These are phyloP conservation scores for Austroboletus novae-zelandiae DNA, from an alignment of 1,284 basidiomycete species.

Conservation along the genomic window DNA sequence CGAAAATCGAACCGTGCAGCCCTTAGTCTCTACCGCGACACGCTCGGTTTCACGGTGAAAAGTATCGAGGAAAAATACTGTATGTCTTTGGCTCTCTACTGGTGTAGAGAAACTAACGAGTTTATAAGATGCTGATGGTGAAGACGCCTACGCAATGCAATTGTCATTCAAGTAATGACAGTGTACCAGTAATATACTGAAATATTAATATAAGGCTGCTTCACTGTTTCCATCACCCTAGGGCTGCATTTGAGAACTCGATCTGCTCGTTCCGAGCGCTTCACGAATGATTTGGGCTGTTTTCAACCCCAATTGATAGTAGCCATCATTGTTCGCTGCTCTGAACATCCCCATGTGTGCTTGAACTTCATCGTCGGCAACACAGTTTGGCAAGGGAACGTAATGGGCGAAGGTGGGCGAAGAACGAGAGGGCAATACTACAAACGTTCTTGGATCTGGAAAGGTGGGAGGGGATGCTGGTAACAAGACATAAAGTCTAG, in stretches of 20 bases:
- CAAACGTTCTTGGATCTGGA: conserved; percentile 65
- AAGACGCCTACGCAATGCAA: conserved; percentile 90
- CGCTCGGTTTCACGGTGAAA: conserved; percentile 84
- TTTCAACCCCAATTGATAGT: conserved; percentile 80
- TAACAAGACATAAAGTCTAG: conserved; percentile 75
- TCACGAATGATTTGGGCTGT: conserved; percentile 60
- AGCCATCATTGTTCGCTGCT: conserved; percentile 81
- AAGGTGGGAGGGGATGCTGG: conserved; percentile 59
- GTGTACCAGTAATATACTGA: conserved; percentile 3
- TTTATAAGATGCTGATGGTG: conserved; percentile 80
- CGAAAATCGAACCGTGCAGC: conserved; percentile 93
- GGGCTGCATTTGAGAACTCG: background rate
- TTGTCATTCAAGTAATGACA: conserved; percentile 50
- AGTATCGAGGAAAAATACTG: conserved; percentile 90
- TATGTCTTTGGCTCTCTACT: conserved; percentile 36
- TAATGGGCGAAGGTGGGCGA: conserved; percentile 57
- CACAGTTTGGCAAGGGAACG: conserved; percentile 58
- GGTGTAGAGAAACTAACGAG: conserved; percentile 9
- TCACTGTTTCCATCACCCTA: background rate
- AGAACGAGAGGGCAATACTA: conserved; percentile 62
- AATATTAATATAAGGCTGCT: conserved; percentile 7
- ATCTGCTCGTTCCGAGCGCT: conserved; percentile 38
- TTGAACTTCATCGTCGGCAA: conserved; percentile 77
- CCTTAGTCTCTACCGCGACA: conserved; percentile 83
- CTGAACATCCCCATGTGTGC: conserved; percentile 92